Percentiles rank a stretch among this genome's conserved stretches.
phyloP scores from a whole-genome alignment of 495 filamentous ascomycete species.

The Annulohypoxylon nitens region DNA sequence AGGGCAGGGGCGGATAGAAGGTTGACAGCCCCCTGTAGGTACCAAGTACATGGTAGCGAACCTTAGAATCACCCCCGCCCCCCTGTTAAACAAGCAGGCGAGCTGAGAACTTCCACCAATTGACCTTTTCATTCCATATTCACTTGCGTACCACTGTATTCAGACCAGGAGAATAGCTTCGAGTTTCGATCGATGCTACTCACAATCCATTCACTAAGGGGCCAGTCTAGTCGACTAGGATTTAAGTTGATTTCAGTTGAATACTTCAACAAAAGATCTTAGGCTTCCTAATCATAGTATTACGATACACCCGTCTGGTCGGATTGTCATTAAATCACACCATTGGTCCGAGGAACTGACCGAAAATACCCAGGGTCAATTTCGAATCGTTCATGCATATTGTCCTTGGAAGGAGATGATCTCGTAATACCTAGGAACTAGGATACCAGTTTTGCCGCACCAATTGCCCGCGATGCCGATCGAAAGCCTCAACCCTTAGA shows the following conservation, averaged over 20 bases:
- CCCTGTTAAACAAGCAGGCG: background rate
- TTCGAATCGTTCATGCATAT: background rate
- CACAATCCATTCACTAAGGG: too few relatives aligned
- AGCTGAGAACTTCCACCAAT: too few relatives aligned
- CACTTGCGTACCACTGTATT: too few relatives aligned
- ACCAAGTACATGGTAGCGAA: background rate
- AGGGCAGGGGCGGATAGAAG: background rate
- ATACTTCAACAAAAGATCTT: background rate
- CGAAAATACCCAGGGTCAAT: conserved; percentile 9
- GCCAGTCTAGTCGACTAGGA: too few relatives aligned
- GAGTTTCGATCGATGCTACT: too few relatives aligned
- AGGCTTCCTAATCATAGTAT: background rate
- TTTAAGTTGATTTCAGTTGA: background rate
- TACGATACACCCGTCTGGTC: background rate
- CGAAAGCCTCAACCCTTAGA: background rate
- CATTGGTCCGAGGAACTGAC: conserved; percentile 9
- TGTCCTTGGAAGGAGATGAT: conserved; percentile 5
- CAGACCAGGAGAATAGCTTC: too few relatives aligned
- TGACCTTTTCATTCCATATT: too few relatives aligned
- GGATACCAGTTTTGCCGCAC: background rate
- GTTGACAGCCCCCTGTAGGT: background rate
- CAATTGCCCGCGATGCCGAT: conserved; percentile 10
- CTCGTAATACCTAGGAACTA: background rate
- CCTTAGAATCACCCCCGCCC: background rate
- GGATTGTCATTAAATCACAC: conserved; percentile 25